Conservation (phyloP, 306 rosid genomes). For the Citrullus mucosospermus region DNA sequence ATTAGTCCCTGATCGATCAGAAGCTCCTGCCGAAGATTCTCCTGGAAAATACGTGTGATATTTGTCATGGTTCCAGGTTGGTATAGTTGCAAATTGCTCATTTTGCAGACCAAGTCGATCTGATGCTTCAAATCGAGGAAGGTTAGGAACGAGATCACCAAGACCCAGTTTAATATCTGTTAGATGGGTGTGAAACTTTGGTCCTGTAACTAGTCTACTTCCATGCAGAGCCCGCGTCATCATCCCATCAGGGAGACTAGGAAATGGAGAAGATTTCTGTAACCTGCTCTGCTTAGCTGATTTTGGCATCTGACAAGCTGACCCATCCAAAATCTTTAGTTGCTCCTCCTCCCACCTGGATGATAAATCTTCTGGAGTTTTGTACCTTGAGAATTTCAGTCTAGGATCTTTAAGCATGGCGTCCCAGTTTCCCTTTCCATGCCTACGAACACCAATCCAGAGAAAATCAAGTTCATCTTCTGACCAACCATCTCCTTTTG, state of each 20-base stretch:
- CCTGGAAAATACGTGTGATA: slow-evolving; percentile 36
- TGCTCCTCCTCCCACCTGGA: slow-evolving; percentile 96
- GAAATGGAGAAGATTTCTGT: slow-evolving; percentile 52
- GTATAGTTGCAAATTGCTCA: slow-evolving; percentile 45
- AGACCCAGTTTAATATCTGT: slow-evolving; percentile 94
- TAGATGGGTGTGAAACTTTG: slow-evolving; percentile 75
- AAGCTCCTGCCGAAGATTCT: slow-evolving; percentile 56
- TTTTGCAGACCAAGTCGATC: slow-evolving; percentile 42
- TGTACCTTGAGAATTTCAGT: slow-evolving; percentile 68
- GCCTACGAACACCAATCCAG: slow-evolving; percentile 98
- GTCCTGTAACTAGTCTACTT: slow-evolving; percentile 61
- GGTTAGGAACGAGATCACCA: slow-evolving; percentile 46
- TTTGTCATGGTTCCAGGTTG: slow-evolving; percentile 55
- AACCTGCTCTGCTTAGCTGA: slow-evolving; percentile 43
- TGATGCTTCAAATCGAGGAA: slow-evolving; percentile 42
- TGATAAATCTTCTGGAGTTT: slow-evolving; percentile 62
- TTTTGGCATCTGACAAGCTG: slow-evolving; percentile 43
- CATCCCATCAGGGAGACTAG: slow-evolving; percentile 88
- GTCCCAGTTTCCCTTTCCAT: slow-evolving; percentile 95
- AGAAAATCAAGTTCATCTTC: slow-evolving; percentile 98
- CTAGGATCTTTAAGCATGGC: slow-evolving; percentile 77
- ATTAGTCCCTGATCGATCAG: slow-evolving; percentile 68
- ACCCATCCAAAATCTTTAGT: slow-evolving; percentile 65
- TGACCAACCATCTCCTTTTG: slow-evolving; percentile 73
- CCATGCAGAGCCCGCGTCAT: slow-evolving; percentile 95